Base-by-base conservation (phyloP, 2,329 filamentous ascomycete genomes). In the Talaromyces funiculosus region DNA sequence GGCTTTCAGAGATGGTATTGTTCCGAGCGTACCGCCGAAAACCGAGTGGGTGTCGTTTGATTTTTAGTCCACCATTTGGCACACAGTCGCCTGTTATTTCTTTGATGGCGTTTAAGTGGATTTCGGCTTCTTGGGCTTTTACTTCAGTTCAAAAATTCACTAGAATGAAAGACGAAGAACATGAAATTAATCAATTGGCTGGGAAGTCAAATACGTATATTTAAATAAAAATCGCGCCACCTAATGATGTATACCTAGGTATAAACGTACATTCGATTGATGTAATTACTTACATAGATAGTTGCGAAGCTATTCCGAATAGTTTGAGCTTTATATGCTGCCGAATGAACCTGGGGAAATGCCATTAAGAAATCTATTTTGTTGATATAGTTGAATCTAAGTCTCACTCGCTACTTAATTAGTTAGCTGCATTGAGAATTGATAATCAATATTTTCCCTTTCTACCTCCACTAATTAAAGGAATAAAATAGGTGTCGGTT, bases 21-120 rank as follows among this genome's bases (percentile, higher is more conserved):
- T 96, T 77, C 92, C 92, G 0, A 81, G 88, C 66, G 77, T 91
- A 49, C 90, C 92, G 20, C 92, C 92, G 0, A 87, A 86, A 73
- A 81, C 85, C 63, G 90, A 93, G 69, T 93, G 86, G 80, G 86
- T 86, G 65, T 74, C 78, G 29, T 93, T 88, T 83, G 85, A 90
- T 69, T 86, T 93, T 67, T 92, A 73, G 77, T 49, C n/a, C 18
- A 22, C 12, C 20, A 2, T 29, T 33, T 5, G 47, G 2, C n/a
- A 20, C 8, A 20, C 26, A 14, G 10, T 3, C 16, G 9, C 9
- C 47, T 18, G 29, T 31, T 10, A 22, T 20, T 47, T n/a, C 0
- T 8, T 20, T 51, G 29, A 33, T 33, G 29, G 20, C 3, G 2
- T 10, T 51, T 51, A 0, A 6, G 10, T 12, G 47, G 18, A 14